A percentile compares a stretch with the other conserved stretches of the same genome.
Evolutionary conservation across 495 filamentous ascomycete genomes (phyloP).

Genomic region (Penicillium waksmanii): DNA sequence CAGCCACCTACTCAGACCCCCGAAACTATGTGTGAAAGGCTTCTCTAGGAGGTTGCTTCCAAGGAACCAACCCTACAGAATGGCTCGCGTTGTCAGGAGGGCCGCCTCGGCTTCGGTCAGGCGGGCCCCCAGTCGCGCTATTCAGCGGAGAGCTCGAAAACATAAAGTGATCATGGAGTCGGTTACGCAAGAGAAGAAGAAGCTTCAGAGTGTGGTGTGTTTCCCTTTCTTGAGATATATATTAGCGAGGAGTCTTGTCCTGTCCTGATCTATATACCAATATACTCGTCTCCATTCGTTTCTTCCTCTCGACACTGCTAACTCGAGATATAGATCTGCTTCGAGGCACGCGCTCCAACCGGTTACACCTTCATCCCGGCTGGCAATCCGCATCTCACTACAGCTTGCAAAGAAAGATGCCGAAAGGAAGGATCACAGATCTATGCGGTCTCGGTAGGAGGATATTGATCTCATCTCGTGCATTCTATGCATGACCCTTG

Average conservation of each 20-base stretch:
- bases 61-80: constrained; percentile 17
- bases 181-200: constrained; percentile 63
- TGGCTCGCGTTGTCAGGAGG: constrained; percentile 45
- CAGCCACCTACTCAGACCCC: not conserved
- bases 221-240: constrained; percentile 1
- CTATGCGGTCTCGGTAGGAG: constrained; percentile 75
- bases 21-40: constrained; percentile 12
- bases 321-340: constrained; percentile 43
- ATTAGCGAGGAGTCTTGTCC: too few relatives aligned
- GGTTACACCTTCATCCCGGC: constrained; percentile 85
- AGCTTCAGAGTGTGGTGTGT: constrained; percentile 60
- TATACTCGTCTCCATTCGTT: not conserved
- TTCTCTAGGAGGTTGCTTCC: not conserved
- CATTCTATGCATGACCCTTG: not conserved
- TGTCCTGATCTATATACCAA: constrained; percentile 1
- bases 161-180: constrained; percentile 63
- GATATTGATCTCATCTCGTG: not conserved
- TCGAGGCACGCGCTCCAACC: constrained; percentile 62
- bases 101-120: constrained; percentile 37
- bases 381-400: constrained; percentile 75
- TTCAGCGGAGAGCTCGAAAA: constrained; percentile 45
- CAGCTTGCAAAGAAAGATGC: constrained; percentile 78
- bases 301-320: not conserved
- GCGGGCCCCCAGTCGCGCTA: constrained; percentile 37
- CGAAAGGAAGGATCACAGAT: constrained; percentile 67